Percentiles rank a stretch among this genome's conserved stretches.
Conservation (phyloP, 305 asterid species). For the Lippia alba region DNA sequence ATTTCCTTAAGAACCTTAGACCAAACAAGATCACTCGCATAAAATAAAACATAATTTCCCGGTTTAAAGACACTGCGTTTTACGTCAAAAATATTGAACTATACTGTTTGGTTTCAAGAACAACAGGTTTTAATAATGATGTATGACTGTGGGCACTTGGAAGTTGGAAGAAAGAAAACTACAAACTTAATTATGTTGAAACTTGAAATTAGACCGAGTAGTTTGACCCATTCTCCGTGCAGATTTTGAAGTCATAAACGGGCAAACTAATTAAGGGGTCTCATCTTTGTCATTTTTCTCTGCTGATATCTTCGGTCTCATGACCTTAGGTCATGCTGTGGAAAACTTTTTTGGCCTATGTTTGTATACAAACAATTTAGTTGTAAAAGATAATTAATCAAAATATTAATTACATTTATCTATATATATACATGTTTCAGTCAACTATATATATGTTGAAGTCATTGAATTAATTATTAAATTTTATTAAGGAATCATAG, state of each 20-base stretch:
- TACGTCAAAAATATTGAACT: not conserved
- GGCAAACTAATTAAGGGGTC: conserved; percentile 25
- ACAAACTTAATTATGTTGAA: conserved; percentile 7
- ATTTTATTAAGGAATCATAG: too few species aligned
- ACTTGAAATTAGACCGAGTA: conserved; percentile 25
- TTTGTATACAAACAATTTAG: too few species aligned
- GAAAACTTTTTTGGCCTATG: conserved; percentile 6
- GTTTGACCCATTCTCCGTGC: conserved; percentile 31
- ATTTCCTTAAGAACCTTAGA: too few species aligned
- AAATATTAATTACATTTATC: too few species aligned
- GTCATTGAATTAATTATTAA: too few species aligned
- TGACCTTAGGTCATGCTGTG: conserved; percentile 32
- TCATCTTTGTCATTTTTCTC: conserved; percentile 3
- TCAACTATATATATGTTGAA: too few species aligned
- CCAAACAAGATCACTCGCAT: too few species aligned
- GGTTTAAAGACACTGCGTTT: too few species aligned
- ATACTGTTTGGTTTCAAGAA: not conserved
- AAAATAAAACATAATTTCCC: too few species aligned
- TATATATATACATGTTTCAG: too few species aligned
- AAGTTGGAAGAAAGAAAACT: not conserved
- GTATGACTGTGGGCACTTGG: conserved; percentile 11
- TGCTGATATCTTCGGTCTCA: conserved; percentile 11
- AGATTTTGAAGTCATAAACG: conserved; percentile 31
- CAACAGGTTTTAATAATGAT: too few species aligned
- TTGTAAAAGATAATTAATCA: too few species aligned